Base-by-base conservation (phyloP, 2,329 filamentous ascomycete genomes). In the Pseudocercospora ulei region DNA sequence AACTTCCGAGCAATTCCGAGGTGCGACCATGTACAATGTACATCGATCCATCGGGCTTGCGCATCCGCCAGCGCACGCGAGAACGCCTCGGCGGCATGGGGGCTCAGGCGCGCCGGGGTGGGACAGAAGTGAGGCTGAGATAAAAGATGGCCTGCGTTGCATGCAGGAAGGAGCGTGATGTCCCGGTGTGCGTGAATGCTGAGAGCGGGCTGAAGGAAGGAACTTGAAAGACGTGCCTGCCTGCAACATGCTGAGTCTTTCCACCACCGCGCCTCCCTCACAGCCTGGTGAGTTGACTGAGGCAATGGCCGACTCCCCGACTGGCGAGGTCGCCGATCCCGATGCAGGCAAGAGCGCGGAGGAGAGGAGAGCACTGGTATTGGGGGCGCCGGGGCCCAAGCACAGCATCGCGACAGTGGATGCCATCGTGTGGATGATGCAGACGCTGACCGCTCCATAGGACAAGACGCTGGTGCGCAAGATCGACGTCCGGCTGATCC, bases 401-500 rank as follows among this genome's bases (percentile, higher is more conserved):
- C 13, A 38, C 5, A 4, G 3, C 13, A 19, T 24, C n/a, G n/a
- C n/a, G n/a, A n/a, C n/a, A n/a, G n/a, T n/a, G n/a, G n/a, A n/a
- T n/a, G n/a, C n/a, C n/a, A n/a, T n/a, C n/a, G n/a, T n/a, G n/a
- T n/a, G n/a, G n/a, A n/a, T n/a, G n/a, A n/a, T n/a, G n/a, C n/a
- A n/a, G n/a, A n/a, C n/a, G 19, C 9, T 35, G n/a, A 33, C 9
- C 16, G 5, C 24, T 9, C 4, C 8, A 11, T 7, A 35, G 76
- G 76, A 80, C 39, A 57, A 56, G 42, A 50, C 48, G 13, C 47
- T 62, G 5, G 34, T 73, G 16, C 62, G 67, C 12, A 74, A 73
- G 46, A 62, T 75, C 7, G 72, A 75, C 44, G 11, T 61, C 2
- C 65, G 65, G 11, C 57, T 75, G 1, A 62, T 74, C 29, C 71